A percentile compares a stretch with the other conserved stretches of the same genome.
Conservation (phyloP, 2,329 filamentous ascomycete genomes). For the Verticillium klebahnii region DNA sequence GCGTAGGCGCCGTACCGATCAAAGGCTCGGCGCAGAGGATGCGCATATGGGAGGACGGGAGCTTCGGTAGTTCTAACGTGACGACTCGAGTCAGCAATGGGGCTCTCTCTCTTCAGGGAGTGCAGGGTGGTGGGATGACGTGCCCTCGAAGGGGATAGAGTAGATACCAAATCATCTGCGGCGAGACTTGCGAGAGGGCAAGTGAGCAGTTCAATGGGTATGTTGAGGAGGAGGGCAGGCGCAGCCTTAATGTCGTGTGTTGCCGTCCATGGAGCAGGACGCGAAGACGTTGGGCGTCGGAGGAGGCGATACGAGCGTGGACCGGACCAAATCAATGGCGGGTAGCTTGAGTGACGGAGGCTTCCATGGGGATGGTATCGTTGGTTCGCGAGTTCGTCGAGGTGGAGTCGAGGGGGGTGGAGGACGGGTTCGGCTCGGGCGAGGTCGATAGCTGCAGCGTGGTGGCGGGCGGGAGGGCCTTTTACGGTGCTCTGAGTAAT, state of each 20-base stretch:
- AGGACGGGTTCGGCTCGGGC: background rate
- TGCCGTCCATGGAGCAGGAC: background rate
- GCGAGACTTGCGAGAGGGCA: constrained; percentile 8
- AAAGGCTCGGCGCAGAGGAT: constrained; percentile 62
- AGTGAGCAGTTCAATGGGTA: constrained; percentile 1
- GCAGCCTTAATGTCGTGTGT: background rate
- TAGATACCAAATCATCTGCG: constrained; percentile 68
- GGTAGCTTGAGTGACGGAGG: background rate
- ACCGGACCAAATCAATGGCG: background rate
- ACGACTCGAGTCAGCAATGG: constrained; percentile 2
- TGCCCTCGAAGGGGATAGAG: constrained; percentile 74
- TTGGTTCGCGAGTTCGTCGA: background rate
- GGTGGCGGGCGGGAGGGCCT: background rate
- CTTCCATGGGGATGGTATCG: background rate
- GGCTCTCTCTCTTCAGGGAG: background rate
- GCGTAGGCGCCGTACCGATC: constrained; percentile 66
- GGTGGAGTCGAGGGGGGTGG: background rate
- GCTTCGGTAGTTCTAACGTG: constrained; percentile 65
- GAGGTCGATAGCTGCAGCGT: background rate
- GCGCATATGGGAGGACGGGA: constrained; percentile 57
- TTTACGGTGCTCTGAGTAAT: background rate
- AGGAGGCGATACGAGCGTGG: background rate
- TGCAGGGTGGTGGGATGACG: constrained; percentile 25
- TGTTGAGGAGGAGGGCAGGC: background rate
- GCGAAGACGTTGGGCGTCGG: background rate